Evolutionary conservation across 2,329 filamentous ascomycete genomes (phyloP).

Genomic region (Fusarium armeniacum): DNA sequence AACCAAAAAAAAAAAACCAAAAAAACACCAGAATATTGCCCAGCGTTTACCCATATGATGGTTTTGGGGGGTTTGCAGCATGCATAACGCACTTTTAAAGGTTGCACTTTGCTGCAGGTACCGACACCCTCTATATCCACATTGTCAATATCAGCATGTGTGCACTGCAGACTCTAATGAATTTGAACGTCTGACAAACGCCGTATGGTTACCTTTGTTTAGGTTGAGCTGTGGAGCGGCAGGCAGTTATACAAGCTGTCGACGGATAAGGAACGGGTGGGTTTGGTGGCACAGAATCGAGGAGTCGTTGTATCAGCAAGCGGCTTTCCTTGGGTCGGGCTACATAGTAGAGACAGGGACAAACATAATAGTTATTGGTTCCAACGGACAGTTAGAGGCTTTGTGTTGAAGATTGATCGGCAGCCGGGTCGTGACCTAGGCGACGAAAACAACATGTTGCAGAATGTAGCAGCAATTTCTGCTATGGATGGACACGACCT

Average conservation of each 20-base stretch:
- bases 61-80: slow-evolving; percentile 19
- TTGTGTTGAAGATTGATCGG: slow-evolving; percentile 32
- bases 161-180: slow-evolving; percentile 25
- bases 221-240: slow-evolving; percentile 35
- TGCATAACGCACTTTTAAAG: slow-evolving; percentile 29
- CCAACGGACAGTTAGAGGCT: slow-evolving; percentile 1
- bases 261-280: slow-evolving; percentile 36
- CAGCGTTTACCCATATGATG: slow-evolving; percentile 4
- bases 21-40: not conserved
- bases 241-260: slow-evolving; percentile 42
- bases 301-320: slow-evolving; percentile 36
- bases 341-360: not conserved
- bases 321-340: slow-evolving; percentile 2
- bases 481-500: slow-evolving; percentile 22
- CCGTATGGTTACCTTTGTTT: slow-evolving; percentile 34
- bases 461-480: slow-evolving; percentile 24
- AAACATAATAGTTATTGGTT: slow-evolving; percentile 10
- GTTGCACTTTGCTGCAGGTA: slow-evolving; percentile 48
- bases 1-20: not conserved
- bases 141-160: slow-evolving; percentile 15
- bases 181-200: slow-evolving; percentile 26
- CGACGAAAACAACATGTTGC: slow-evolving; percentile 7
- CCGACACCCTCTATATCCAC: slow-evolving; percentile 18
- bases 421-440: slow-evolving; percentile 25
- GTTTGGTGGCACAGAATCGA: slow-evolving; percentile 24